Evolutionary conservation across 2,329 filamentous ascomycete species (phyloP).

Genomic region (Zymoseptoria passerinii): DNA sequence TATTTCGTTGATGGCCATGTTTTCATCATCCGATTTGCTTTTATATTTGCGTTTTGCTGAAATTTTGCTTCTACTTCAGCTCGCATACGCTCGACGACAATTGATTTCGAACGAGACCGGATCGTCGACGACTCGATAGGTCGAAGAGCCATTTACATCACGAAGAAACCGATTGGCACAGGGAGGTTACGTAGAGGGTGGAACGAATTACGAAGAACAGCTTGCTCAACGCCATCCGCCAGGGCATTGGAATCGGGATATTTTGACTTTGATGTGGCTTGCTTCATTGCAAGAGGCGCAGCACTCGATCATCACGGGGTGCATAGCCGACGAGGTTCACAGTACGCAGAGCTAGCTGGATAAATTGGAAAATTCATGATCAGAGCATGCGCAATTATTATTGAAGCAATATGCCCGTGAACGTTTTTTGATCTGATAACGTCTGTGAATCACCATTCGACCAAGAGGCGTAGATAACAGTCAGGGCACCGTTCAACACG

Average conservation of each 20-base stretch:
- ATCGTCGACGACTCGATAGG: constrained; percentile 2
- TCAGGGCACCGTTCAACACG: too few species aligned
- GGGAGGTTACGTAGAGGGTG: background rate
- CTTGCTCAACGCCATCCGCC: background rate
- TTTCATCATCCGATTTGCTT: background rate
- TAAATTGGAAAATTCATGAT: too few species aligned
- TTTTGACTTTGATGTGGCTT: too few species aligned
- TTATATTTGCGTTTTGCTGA: background rate
- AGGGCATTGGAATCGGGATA: background rate
- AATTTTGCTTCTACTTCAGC: constrained; percentile 10
- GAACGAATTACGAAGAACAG: background rate
- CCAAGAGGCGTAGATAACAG: too few species aligned
- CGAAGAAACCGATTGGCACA: background rate
- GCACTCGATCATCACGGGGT: too few species aligned
- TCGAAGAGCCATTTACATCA: background rate
- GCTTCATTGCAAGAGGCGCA: too few species aligned
- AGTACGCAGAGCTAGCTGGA: too few species aligned
- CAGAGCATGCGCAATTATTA: too few species aligned
- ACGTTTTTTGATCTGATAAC: too few species aligned
- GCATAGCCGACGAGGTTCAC: too few species aligned
- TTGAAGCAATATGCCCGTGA: too few species aligned
- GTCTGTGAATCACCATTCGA: too few species aligned
- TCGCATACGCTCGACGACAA: constrained; percentile 28
- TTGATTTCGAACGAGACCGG: constrained; percentile 26
- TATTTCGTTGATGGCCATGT: constrained; percentile 1